phyloP scores from a whole-genome alignment of 495 filamentous ascomycete species.

The Cenococcum geophilum region DNA sequence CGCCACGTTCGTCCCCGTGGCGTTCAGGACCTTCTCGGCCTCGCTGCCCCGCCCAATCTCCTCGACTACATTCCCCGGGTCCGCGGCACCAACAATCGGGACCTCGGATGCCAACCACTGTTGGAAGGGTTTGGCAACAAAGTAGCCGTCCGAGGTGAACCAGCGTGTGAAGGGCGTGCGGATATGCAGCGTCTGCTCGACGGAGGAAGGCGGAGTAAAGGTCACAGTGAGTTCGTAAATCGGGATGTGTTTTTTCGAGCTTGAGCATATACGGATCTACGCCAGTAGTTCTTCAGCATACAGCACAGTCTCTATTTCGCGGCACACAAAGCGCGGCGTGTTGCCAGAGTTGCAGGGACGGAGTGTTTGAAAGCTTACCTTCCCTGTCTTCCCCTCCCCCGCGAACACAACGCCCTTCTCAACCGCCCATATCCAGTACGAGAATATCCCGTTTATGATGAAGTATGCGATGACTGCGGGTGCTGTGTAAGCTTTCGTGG shows the following conservation, averaged over 20 bases:
- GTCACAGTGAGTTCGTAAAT: slow-evolving; percentile 69
- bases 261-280: slow-evolving; percentile 49
- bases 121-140: slow-evolving; percentile 80
- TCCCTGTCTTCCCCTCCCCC: slow-evolving; percentile 56
- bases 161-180: slow-evolving; percentile 71
- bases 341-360: background rate
- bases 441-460: slow-evolving; percentile 68
- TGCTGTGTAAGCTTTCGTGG: slow-evolving; percentile 66
- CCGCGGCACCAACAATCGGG: slow-evolving; percentile 59
- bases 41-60: slow-evolving; percentile 35
- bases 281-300: slow-evolving; percentile 11
- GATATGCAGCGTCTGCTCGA: slow-evolving; percentile 47
- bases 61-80: slow-evolving; percentile 49
- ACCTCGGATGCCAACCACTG: slow-evolving; percentile 67
- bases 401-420: slow-evolving; percentile 78
- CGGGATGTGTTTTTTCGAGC: slow-evolving; percentile 68
- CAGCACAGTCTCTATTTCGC: no score
- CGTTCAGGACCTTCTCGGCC: slow-evolving; percentile 12
- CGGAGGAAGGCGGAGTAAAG: slow-evolving; percentile 34
- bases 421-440: slow-evolving; percentile 78
- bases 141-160: slow-evolving; percentile 77
- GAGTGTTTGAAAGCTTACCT: slow-evolving; percentile 39
- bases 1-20: slow-evolving; percentile 11
- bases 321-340: background rate
- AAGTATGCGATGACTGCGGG: slow-evolving; percentile 75